A percentile compares a stretch with the other conserved stretches of the same genome.
Conservation (phyloP, 1,139 yeast genomes). For the Geotrichum fermentans region DNA sequence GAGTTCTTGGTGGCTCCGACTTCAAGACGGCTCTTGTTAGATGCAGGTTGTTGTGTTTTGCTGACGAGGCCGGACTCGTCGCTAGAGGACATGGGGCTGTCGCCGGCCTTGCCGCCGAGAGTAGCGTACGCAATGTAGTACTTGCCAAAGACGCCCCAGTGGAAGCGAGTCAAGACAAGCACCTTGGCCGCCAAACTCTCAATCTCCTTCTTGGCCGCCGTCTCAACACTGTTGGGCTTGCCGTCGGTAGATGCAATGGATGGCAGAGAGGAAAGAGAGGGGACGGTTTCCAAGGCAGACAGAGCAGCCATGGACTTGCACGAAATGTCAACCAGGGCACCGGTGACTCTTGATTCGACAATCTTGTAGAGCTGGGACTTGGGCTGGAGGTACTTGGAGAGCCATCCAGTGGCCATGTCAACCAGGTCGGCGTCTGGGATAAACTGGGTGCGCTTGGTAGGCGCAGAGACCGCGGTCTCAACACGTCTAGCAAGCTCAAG, state of each 20-base stretch:
- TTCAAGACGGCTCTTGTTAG: conserved; percentile 4
- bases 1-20: not conserved
- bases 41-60: conserved; percentile 1
- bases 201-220: conserved; percentile 13
- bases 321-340: conserved; percentile 27
- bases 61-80: not conserved
- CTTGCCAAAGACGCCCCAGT: conserved; percentile 66
- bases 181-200: conserved; percentile 42
- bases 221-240: conserved; percentile 1
- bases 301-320: conserved; percentile 24
- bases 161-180: conserved; percentile 59
- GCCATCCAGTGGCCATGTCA: conserved; percentile 73
- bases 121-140: conserved; percentile 27
- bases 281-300: conserved; percentile 24
- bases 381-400: conserved; percentile 81
- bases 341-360: conserved; percentile 39
- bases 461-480: conserved; percentile 22
- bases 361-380: conserved; percentile 63
- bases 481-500: conserved; percentile 58
- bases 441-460: conserved; percentile 21
- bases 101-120: not conserved
- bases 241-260: conserved; percentile 20
- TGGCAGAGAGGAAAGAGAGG: conserved; percentile 21
- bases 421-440: conserved; percentile 29
- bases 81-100: not conserved